phyloP scores from a whole-genome alignment of 495 filamentous ascomycete genomes.

The Niebla homalea region DNA sequence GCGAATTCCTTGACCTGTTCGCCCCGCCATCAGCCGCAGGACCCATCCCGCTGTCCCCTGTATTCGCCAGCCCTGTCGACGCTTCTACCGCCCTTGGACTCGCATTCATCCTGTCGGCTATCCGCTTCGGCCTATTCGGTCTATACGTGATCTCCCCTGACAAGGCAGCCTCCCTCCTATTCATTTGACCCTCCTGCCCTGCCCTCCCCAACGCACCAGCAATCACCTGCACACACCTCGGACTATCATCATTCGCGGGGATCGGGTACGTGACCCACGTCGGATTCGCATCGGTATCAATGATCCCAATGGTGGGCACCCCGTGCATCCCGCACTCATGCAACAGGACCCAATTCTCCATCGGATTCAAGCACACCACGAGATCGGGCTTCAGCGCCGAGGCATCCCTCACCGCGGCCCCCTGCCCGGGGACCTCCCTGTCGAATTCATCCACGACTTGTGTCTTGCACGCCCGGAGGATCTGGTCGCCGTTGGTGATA shows the following conservation, averaged over 20 bases:
- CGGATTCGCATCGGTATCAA: slow-evolving; percentile 88
- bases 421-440: slow-evolving; percentile 47
- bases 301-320: slow-evolving; percentile 86
- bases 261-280: slow-evolving; percentile 95
- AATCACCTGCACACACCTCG: slow-evolving; percentile 69
- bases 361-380: slow-evolving; percentile 80
- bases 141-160: slow-evolving; percentile 45
- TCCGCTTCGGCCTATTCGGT: slow-evolving; percentile 13
- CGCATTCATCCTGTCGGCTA: too few relatives aligned
- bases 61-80: too few relatives aligned
- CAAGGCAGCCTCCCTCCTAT: slow-evolving; percentile 47
- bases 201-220: slow-evolving; percentile 75
- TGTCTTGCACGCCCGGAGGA: slow-evolving; percentile 50
- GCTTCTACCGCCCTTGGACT: too few relatives aligned
- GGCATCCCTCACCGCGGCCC: slow-evolving; percentile 45
- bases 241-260: slow-evolving; percentile 91
- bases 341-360: slow-evolving; percentile 81
- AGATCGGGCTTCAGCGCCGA: slow-evolving; percentile 70
- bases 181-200: slow-evolving; percentile 59
- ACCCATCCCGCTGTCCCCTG: too few relatives aligned
- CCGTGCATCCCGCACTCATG: slow-evolving; percentile 81
- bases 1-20: too few relatives aligned
- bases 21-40: too few relatives aligned
- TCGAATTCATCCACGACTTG: slow-evolving; percentile 64
- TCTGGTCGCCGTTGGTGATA: slow-evolving; percentile 86